Evolutionary conservation across 352 stramenopile species (phyloP).

Genomic region (Globisporangium paroecandrum): DNA sequence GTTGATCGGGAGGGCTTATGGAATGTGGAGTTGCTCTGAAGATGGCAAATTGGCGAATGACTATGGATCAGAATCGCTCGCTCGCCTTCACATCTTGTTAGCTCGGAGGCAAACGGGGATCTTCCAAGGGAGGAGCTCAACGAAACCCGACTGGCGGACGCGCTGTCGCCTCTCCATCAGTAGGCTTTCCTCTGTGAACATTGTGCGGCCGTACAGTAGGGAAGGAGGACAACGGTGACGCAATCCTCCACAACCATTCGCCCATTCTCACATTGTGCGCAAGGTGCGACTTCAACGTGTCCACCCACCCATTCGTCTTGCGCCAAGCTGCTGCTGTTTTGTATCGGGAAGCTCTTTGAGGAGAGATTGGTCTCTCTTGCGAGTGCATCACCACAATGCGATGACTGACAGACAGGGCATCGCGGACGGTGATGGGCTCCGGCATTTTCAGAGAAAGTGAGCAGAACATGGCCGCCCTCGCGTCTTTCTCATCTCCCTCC

Average conservation of each 20-base stretch:
- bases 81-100: slow-evolving; percentile 10
- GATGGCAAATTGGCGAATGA: slow-evolving; percentile 13
- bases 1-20: neutral
- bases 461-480: neutral
- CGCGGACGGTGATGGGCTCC: neutral
- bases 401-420: neutral
- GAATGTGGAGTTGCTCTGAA: neutral
- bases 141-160: neutral
- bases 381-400: neutral
- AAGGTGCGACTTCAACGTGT: neutral
- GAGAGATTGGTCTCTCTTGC: neutral
- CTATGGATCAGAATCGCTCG: neutral
- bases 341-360: neutral
- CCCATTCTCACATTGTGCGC: neutral
- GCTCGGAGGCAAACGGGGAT: neutral
- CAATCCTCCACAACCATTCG: neutral
- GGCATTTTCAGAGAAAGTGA: neutral
- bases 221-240: neutral
- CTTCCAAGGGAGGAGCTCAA: neutral
- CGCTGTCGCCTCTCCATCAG: neutral
- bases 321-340: neutral
- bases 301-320: neutral
- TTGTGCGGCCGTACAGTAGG: neutral
- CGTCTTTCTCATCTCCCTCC: neutral
- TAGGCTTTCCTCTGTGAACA: neutral